Evolutionary conservation across 2,329 filamentous ascomycete species (phyloP), one percentile per base, ranked within the genome.

Genomic region (Lecanicillium sp.): DNA sequence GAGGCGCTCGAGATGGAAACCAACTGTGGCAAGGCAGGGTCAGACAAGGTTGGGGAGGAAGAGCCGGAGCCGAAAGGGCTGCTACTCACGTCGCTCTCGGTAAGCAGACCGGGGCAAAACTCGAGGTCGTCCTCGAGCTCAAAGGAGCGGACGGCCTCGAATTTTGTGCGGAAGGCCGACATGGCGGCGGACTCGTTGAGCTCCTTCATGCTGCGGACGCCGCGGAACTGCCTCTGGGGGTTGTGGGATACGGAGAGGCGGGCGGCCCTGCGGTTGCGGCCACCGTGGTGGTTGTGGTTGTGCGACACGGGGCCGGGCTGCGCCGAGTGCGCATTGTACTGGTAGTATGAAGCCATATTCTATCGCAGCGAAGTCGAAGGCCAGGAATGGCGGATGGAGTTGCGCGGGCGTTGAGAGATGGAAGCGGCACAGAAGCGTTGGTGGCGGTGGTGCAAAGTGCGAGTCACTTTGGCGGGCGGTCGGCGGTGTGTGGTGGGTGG

Each of bases 51-150:
- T 27, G 44, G 42, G 31, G 46, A 42, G 32, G 42, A 48, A 38
- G 40, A 45, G 33, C 22, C 33, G 33, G 41, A 39, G 13, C 35
- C 31, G 19, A 28, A 31, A 25, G 22, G 22, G 33, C 37, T 36
- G 20, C 36, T 49, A 77, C 75, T 75, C 80, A 95, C 88, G 79
- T 95, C 88, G 64, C 77, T 88, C 66, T 96, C 89, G 27, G 88
- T 94, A 68, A 97, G 71, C 51, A 97, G 76, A 59, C 83, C 81
- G 46, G 90, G 90, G 66, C 89, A 96, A 64, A 97, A 97, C 63
- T 95, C 84, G 66, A 95, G 75, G 60, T 97, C 90, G 59, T 97
- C 90, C 56, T 96, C 90, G 46, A 97, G 74, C 52, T 97, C 90
- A 56, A 97, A 97, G 9, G 89, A 95, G 43, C 88, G 80, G 43